Evolutionary conservation across 164 flowering plant species (phyloP), one percentile per base, ranked within the genome.

Genomic region (Sedum album): DNA sequence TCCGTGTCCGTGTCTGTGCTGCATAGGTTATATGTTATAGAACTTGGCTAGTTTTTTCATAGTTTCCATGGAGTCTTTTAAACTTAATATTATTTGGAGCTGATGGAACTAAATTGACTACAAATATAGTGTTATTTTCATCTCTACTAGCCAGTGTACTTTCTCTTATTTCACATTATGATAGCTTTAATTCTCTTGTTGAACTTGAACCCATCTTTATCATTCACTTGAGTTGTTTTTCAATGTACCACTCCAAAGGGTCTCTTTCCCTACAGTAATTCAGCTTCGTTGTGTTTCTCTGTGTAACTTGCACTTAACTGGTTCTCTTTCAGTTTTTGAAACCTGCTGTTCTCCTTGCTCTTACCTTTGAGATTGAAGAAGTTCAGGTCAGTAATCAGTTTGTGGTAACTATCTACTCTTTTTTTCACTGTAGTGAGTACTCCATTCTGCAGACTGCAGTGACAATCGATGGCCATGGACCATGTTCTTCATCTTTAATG

Each of bases 41-140:
- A 61, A 31, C 9, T 28, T 20, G 11, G 13, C 42, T 69, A 20
- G 13, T 13, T 31, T 44, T 41, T 23, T n/a, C 64, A 44, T 10
- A 6, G n/a, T 0, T 51, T 6, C 41, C 41, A 38, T 38, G 66
- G 21, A 66, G 31, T 44, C 48, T 66, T 31, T 67, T 23, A 35
- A 13, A n/a, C n/a, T n/a, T n/a, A n/a, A n/a, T n/a, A n/a, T n/a
- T n/a, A n/a, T n/a, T n/a, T n/a, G n/a, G n/a, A n/a, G n/a, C 44
- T 66, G 46, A 41, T 55, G 63, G 31, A 14, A 55, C 66, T 15
- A 36, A 35, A 35, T 35, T 35, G 3, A 35, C 38, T 35, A 35
- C 38, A 55, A 41, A 23, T 44, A 41, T 66, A 68, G 67, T 73
- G 74, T 76, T 49, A 71, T 73, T 73, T 77, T 73, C 74, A 62